Base-by-base conservation (phyloP, 2,329 filamentous ascomycete species). In the Aspergillus sp. region DNA sequence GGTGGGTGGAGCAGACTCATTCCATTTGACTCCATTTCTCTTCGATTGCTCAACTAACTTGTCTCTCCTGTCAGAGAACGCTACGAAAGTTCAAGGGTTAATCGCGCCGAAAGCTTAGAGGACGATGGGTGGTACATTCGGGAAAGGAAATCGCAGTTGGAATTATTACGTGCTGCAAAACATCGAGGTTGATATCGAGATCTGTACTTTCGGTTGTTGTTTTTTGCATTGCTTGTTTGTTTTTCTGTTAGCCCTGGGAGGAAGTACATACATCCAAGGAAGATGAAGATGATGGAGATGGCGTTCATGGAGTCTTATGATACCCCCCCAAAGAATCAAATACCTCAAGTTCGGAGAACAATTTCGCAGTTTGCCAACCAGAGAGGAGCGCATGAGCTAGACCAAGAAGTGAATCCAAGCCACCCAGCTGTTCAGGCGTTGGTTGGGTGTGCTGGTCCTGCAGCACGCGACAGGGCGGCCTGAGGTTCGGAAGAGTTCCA, bases 61-160 rank as follows among this genome's bases (percentile, higher is more conserved):
- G 20, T 50, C 31, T 57, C 52, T 42, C 55, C 45, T 20, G 56
- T 4, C 63, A 90, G 87, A 85, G 87, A 66, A 82, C 87, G 11
- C 77, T 90, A 36, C 82, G 85, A 59, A 89, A 87, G 64, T 90
- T 90, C 76, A 88, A 88, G 72, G 87, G 87, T 64, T 90, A 77
- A 86, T 64, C 31, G 45, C 26, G n/a, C 10, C 46, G 20, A 24
- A 26, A 26, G 20, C 11, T 22, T 12, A 47, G 18, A 22, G 45
- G 18, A 47, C 20, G 9, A 22, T 10, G 9, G 45, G 6, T 14
- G 20, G 11, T 22, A 16, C 16, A 10, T 22, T 10, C 22, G 9
- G 10, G 3, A 22, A 22, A 12, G 42, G 45, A 47, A 47, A n/a
- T n/a, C 14, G 16, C 36, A 36, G 32, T 12, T 4, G 16, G 36